A percentile compares a stretch with the other conserved stretches of the same genome.
Evolutionary conservation across 805 yeast species (phyloP).

Genomic region (Zygoascus flipseniorum): DNA sequence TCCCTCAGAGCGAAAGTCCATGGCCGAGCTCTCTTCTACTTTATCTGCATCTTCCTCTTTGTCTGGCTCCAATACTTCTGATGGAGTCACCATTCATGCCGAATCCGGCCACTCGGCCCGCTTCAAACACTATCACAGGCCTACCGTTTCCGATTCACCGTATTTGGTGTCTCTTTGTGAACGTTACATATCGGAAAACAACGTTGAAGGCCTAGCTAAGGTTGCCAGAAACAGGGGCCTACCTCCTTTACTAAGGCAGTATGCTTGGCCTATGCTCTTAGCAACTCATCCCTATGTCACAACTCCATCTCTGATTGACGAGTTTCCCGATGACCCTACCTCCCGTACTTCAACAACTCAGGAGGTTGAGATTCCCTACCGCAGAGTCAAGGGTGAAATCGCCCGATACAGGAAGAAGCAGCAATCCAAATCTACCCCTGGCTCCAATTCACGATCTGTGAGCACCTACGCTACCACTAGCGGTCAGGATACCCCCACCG

Average conservation of each 20-base stretch:
- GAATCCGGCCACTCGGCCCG: constrained; percentile 11
- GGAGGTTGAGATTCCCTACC: constrained; percentile 19
- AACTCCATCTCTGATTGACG: constrained; percentile 65
- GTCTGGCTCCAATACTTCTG: constrained; percentile 10
- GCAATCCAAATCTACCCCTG: constrained; percentile 1
- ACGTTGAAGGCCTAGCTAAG: constrained; percentile 68
- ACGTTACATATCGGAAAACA: constrained; percentile 46
- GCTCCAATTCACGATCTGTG: constrained; percentile 3
- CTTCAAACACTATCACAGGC: constrained; percentile 30
- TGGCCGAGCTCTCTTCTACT: constrained; percentile 13
- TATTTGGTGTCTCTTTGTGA: constrained; percentile 48
- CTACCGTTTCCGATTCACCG: constrained; percentile 39
- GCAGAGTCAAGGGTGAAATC: constrained; percentile 28
- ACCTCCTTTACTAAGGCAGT: constrained; percentile 70
- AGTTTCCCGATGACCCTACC: constrained; percentile 23
- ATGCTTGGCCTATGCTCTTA: constrained; percentile 77
- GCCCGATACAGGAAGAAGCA: constrained; percentile 19
- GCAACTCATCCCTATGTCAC: constrained; percentile 79
- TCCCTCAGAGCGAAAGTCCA: constrained; percentile 4
- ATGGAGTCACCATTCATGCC: neutral
- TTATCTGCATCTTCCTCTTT: constrained; percentile 20
- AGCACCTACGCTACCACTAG: constrained; percentile 5
- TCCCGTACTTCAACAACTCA: constrained; percentile 7
- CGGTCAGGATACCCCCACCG: constrained; percentile 1
- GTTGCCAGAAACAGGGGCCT: constrained; percentile 77